phyloP scores from a whole-genome alignment of 768 basidiomycete species.

The Collybia mongolica region DNA sequence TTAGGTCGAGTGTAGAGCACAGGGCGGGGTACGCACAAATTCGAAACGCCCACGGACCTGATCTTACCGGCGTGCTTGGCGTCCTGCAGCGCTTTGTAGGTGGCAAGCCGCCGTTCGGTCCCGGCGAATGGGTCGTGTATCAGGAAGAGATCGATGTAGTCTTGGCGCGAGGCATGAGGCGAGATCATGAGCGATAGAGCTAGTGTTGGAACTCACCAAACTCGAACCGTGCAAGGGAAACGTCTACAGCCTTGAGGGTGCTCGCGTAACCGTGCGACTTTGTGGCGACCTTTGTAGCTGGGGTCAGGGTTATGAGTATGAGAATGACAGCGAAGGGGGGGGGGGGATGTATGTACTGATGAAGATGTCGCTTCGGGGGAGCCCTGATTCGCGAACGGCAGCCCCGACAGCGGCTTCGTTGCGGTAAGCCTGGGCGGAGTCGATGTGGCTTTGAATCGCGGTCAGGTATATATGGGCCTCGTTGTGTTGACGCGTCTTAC shows the following conservation, averaged over 20 bases:
- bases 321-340: background rate
- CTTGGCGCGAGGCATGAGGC: constrained; percentile 13
- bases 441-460: constrained; percentile 53
- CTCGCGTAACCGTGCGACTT: constrained; percentile 62
- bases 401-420: constrained; percentile 65
- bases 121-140: constrained; percentile 76
- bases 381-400: constrained; percentile 53
- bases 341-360: constrained; percentile 45
- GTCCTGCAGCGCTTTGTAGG: constrained; percentile 69
- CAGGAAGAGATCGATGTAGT: constrained; percentile 65
- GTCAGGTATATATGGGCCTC: background rate
- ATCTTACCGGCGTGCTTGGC: constrained; percentile 66
- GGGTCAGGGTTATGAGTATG: constrained; percentile 3
- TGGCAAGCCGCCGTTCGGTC: constrained; percentile 59
- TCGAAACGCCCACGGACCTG: constrained; percentile 76
- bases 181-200: background rate
- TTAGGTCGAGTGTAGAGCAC: too few species aligned
- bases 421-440: constrained; percentile 68
- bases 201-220: constrained; percentile 44
- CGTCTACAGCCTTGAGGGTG: constrained; percentile 56
- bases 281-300: constrained; percentile 67
- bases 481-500: constrained; percentile 23
- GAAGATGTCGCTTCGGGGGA: constrained; percentile 62
- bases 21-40: constrained; percentile 54
- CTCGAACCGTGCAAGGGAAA: constrained; percentile 56